These are phyloP conservation scores for Artemisia argyi DNA, from an alignment of 129 eudicot genomes.

Conservation along the genomic window DNA sequence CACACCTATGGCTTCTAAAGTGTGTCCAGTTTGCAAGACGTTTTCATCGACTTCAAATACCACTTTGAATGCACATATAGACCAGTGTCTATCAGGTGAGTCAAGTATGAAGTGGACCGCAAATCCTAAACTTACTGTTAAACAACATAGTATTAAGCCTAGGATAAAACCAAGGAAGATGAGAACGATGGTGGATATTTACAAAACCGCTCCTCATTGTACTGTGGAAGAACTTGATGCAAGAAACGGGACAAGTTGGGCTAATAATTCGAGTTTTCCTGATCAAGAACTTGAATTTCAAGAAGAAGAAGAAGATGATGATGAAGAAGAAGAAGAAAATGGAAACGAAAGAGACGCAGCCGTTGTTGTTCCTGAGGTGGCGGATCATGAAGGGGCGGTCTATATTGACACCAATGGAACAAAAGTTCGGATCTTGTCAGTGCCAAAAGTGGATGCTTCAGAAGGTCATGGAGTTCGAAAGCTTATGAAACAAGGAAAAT, in stretches of 20 bases:
- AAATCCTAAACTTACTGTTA: constrained; percentile 36
- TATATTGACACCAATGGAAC: constrained; percentile 64
- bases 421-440: constrained; percentile 60
- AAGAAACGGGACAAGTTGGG: constrained; percentile 73
- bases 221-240: constrained; percentile 85
- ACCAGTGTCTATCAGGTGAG: constrained; percentile 72
- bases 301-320: constrained; percentile 21
- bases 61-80: constrained; percentile 82
- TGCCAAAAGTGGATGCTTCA: constrained; percentile 10
- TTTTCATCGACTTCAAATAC: constrained; percentile 83
- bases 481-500: constrained; percentile 34
- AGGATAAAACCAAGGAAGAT: constrained; percentile 63
- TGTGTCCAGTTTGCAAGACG: constrained; percentile 80
- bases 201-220: constrained; percentile 55
- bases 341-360: background rate
- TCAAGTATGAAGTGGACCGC: constrained; percentile 40
- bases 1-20: constrained; percentile 56
- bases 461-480: constrained; percentile 27
- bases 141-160: constrained; percentile 22
- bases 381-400: constrained; percentile 49
- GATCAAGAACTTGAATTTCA: constrained; percentile 35
- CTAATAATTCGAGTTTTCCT: constrained; percentile 37
- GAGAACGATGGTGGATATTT: constrained; percentile 66
- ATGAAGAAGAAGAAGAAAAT: background rate
- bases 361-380: constrained; percentile 24